A percentile compares a stretch with the other conserved stretches of the same genome.
Conservation (phyloP, 768 basidiomycete species). For the Xerocomus spinulosus region DNA sequence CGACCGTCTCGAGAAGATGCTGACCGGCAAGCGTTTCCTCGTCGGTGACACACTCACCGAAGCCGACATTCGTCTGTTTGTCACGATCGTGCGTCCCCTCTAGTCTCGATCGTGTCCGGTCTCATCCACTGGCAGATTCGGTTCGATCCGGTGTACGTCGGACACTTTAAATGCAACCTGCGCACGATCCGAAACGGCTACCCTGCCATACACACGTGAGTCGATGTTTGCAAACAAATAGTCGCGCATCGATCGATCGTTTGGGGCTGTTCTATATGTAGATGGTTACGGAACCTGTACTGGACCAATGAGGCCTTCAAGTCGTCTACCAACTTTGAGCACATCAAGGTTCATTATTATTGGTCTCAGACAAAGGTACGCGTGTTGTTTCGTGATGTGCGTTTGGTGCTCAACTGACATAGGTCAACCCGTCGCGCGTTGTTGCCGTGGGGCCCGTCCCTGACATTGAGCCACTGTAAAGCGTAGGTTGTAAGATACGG, state of each 20-base stretch:
- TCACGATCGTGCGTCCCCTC: conserved; percentile 68
- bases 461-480: conserved; percentile 56
- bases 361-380: conserved; percentile 31
- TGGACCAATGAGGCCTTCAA: conserved; percentile 89
- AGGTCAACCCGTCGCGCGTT: conserved; percentile 78
- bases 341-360: conserved; percentile 49
- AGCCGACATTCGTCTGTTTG: conserved; percentile 82
- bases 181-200: conserved; percentile 83
- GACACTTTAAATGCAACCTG: conserved; percentile 93
- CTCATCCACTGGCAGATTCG: conserved; percentile 50
- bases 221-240: background rate
- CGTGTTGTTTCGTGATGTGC: background rate
- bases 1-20: conserved; percentile 73
- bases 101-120: background rate
- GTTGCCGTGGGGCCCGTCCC: conserved; percentile 74
- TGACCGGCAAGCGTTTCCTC: conserved; percentile 78
- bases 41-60: conserved; percentile 82
- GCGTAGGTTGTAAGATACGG: too few relatives aligned
- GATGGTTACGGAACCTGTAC: conserved; percentile 85
- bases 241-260: background rate
- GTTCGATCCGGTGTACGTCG: conserved; percentile 86
- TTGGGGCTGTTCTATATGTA: conserved; percentile 20
- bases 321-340: conserved; percentile 81
- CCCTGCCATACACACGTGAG: conserved; percentile 65
- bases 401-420: background rate